phyloP scores from a whole-genome alignment of 805 yeast species.

The Ogataea nitratoaversa region DNA sequence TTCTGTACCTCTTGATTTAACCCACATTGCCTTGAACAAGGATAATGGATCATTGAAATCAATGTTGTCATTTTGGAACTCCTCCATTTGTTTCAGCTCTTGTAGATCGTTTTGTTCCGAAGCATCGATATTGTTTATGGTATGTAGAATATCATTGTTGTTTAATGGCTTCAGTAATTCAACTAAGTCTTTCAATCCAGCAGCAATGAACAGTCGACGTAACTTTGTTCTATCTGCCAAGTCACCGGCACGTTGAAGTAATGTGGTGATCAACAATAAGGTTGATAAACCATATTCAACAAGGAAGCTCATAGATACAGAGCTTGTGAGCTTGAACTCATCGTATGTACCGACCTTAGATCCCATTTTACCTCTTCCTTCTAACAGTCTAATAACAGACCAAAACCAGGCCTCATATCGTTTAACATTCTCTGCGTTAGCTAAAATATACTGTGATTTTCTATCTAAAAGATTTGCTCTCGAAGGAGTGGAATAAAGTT shows the following conservation, averaged over 20 bases:
- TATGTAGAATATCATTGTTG: slow-evolving; percentile 39
- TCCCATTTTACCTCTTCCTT: slow-evolving; percentile 84
- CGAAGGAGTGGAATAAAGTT: slow-evolving; percentile 18
- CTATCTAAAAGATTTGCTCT: slow-evolving; percentile 21
- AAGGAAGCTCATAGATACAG: slow-evolving; percentile 56
- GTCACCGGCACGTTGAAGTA: slow-evolving; percentile 36
- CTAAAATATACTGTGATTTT: slow-evolving; percentile 23
- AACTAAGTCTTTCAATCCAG: slow-evolving; percentile 38
- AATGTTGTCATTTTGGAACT: slow-evolving; percentile 38
- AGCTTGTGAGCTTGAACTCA: slow-evolving; percentile 57
- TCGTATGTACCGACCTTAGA: slow-evolving; percentile 90
- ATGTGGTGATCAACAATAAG: slow-evolving; percentile 45
- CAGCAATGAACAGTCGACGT: slow-evolving; percentile 40
- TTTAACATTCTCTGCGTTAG: slow-evolving; percentile 22
- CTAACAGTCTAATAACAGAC: slow-evolving; percentile 26
- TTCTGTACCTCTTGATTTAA: slow-evolving; percentile 51
- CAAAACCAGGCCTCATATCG: slow-evolving; percentile 34
- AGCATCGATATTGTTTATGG: slow-evolving; percentile 37
- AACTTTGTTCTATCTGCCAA: slow-evolving; percentile 42
- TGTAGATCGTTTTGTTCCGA: slow-evolving; percentile 39
- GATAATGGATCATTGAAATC: slow-evolving; percentile 72
- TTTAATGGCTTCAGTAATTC: slow-evolving; percentile 36
- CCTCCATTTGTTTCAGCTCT: slow-evolving; percentile 35
- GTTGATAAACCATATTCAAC: slow-evolving; percentile 51
- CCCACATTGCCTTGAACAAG: slow-evolving; percentile 55